Conservation (phyloP, 192 early-diverging fungal genomes). For the Coemansia nantahalensis region DNA sequence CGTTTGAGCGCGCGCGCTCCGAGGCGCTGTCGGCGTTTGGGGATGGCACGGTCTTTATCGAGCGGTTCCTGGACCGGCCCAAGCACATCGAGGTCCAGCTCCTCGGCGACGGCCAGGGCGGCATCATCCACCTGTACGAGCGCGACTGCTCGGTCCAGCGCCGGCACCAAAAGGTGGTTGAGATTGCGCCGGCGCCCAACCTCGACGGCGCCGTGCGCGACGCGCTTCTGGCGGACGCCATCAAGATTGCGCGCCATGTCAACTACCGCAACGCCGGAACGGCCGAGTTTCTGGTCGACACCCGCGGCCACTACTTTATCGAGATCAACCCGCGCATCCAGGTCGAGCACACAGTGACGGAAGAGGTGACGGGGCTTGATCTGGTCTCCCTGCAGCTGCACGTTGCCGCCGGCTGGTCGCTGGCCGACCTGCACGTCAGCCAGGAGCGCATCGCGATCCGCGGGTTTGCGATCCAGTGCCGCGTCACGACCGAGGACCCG, state of each 20-base stretch:
- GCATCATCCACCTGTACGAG: slow-evolving; percentile 88
- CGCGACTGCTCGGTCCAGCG: slow-evolving; percentile 98
- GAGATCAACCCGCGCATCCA: slow-evolving; percentile 98
- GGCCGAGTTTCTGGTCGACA: slow-evolving; percentile 93
- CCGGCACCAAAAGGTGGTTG: slow-evolving; percentile 95
- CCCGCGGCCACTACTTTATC: slow-evolving; percentile 92
- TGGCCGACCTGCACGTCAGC: slow-evolving; percentile 73
- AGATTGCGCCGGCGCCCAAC: slow-evolving; percentile 84
- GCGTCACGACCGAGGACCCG: slow-evolving; percentile 96
- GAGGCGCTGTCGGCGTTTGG: slow-evolving; percentile 94
- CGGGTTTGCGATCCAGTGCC: slow-evolving; percentile 93
- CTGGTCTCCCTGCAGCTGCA: slow-evolving; percentile 92
- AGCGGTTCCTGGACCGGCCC: slow-evolving; percentile 88
- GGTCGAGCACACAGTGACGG: slow-evolving; percentile 97
- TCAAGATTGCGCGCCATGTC: slow-evolving; percentile 84
- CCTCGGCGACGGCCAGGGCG: slow-evolving; percentile 80
- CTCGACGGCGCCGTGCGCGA: slow-evolving; percentile 65
- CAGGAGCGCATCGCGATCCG: slow-evolving; percentile 79
- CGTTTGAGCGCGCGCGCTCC: slow-evolving; percentile 81
- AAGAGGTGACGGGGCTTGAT: slow-evolving; percentile 95
- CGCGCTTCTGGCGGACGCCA: slow-evolving; percentile 82
- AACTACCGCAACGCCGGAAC: slow-evolving; percentile 97
- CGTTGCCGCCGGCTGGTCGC: slow-evolving; percentile 83
- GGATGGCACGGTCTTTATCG: slow-evolving; percentile 93
- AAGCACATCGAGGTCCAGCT: slow-evolving; percentile 98